phyloP scores from a whole-genome alignment of 768 basidiomycete genomes.

The Rossbeevera mucosa region DNA sequence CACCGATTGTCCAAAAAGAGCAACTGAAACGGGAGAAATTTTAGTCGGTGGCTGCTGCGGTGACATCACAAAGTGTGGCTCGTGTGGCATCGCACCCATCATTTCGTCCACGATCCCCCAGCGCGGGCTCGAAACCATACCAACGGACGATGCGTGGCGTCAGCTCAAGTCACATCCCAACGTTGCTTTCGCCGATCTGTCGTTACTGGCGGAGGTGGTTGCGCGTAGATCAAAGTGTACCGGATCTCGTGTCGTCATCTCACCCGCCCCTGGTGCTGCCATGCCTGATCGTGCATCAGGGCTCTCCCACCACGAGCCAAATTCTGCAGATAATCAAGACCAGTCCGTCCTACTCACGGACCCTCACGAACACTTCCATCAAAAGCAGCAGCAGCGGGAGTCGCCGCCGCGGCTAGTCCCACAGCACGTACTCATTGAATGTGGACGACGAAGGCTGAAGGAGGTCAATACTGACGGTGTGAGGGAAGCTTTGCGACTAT shows the following conservation, averaged over 20 bases:
- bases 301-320: slow-evolving; percentile 10
- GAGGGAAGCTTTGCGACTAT: slow-evolving; percentile 65
- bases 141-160: slow-evolving; percentile 80
- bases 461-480: slow-evolving; percentile 73
- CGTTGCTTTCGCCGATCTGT: slow-evolving; percentile 76
- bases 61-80: slow-evolving; percentile 29
- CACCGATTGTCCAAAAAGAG: slow-evolving; percentile 48
- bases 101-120: slow-evolving; percentile 19
- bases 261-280: slow-evolving; percentile 46
- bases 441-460: slow-evolving; percentile 55
- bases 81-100: slow-evolving; percentile 31
- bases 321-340: slow-evolving; percentile 24
- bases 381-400: slow-evolving; percentile 37
- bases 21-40: slow-evolving; percentile 24
- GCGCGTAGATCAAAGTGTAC: slow-evolving; percentile 75
- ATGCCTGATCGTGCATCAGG: slow-evolving; percentile 38
- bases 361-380: slow-evolving; percentile 49
- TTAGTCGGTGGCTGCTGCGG: slow-evolving; percentile 36
- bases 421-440: slow-evolving; percentile 56
- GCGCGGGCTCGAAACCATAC: slow-evolving; percentile 49
- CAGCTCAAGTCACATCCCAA: slow-evolving; percentile 87
- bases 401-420: slow-evolving; percentile 54
- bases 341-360: slow-evolving; percentile 47
- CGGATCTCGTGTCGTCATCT: slow-evolving; percentile 62
- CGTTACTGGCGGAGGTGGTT: slow-evolving; percentile 84